These are phyloP conservation scores for Trichoderma orchidacearum DNA, from an alignment of 495 filamentous ascomycete genomes.

Conservation along the genomic window DNA sequence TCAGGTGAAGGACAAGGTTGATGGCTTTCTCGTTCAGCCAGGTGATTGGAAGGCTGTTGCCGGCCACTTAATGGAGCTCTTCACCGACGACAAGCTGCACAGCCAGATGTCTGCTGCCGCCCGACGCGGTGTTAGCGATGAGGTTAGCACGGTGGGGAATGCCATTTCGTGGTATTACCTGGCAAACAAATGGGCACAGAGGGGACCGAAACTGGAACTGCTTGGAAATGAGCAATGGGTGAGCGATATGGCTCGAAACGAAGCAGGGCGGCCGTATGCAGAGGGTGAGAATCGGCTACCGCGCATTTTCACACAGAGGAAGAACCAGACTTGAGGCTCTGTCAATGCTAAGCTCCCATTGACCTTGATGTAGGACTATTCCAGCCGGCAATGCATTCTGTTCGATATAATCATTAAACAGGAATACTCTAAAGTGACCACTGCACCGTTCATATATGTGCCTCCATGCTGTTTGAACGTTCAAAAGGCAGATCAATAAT, in stretches of 20 bases:
- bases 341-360: no score
- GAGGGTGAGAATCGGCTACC: conserved; percentile 49
- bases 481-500: no score
- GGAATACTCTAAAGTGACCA: no score
- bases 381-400: no score
- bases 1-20: conserved; percentile 59
- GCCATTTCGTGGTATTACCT: conserved; percentile 67
- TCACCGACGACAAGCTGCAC: conserved; percentile 50
- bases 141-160: conserved; percentile 75
- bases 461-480: no score
- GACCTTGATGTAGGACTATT: no score
- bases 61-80: conserved; percentile 52
- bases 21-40: conserved; percentile 64
- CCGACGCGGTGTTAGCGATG: conserved; percentile 54
- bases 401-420: no score
- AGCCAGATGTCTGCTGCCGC: conserved; percentile 57
- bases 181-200: conserved; percentile 43
- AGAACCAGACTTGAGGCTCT: no score
- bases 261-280: conserved; percentile 43
- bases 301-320: conserved; percentile 26
- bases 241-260: conserved; percentile 63
- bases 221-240: conserved; percentile 49
- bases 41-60: conserved; percentile 65
- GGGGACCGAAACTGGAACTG: conserved; percentile 24
- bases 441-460: no score